Evolutionary conservation across 805 yeast genomes (phyloP), one percentile per base, ranked within the genome.

Genomic region (Candida ulmi): DNA sequence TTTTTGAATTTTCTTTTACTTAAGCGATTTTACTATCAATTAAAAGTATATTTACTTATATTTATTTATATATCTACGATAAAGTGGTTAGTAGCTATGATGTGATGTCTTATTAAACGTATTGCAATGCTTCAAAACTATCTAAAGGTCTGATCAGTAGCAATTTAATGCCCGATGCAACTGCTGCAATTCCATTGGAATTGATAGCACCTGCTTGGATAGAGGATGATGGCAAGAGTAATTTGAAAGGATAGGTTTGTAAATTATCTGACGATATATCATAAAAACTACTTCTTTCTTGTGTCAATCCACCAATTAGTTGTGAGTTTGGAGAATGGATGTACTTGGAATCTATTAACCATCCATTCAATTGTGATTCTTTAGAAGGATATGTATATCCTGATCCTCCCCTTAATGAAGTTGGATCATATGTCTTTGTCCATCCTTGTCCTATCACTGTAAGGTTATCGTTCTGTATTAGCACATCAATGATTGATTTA

Each of bases 391-490:
- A 38, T 1, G 68, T 63, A 31, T 47, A 61, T 1, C 68, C 66
- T 30, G 65, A 51, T 17, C 68, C 68, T 17, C 64, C 65, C 17
- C 36, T 35, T 4, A 63, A 41, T 1, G 44, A 29, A 2, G 44
- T 44, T 5, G 53, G 41, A 17, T 51, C 45, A 42, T 58, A 63
- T 17, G 48, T 43, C 37, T 61, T 60, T 55, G 58, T 54, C 63
- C 64, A 58, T 4, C 66, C 66, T 16, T 53, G 47, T 2, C 66
- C 67, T 16, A 60, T 40, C 8, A 61, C 63, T 1, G 57, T 38
- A 1, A 63, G 23, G 29, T 50, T 50, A 2, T 50, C 58, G 17
- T 57, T 47, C 19, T 42, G 30, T 4, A 55, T 28, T 2, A 53
- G 36, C 1, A 61, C 51, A 35, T 54, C 60, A 6, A 35, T 36